phyloP scores from a whole-genome alignment of 106 monocot genomes.

The Dioscorea dumetorum region DNA sequence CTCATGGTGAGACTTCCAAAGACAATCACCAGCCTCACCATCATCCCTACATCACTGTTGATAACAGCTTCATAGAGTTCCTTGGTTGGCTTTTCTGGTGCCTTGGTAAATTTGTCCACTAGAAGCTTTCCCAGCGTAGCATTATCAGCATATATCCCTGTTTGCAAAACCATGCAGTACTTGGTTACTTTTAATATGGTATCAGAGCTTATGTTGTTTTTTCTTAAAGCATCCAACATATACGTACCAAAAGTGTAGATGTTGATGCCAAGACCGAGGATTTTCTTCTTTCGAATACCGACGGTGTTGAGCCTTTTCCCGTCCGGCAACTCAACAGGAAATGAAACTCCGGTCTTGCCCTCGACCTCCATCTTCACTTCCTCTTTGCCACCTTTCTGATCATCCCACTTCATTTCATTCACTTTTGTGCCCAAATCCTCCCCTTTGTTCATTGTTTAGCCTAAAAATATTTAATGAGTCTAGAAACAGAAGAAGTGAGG shows the following conservation, averaged over 20 bases:
- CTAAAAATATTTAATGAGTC: no score
- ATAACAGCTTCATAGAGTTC: conserved; percentile 53
- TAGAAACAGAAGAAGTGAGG: no score
- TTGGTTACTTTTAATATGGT: no score
- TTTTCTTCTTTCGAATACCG: conserved; percentile 44
- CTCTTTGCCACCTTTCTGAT: not conserved
- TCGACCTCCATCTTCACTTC: conserved; percentile 27
- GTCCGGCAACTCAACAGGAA: conserved; percentile 30
- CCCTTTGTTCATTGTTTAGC: not conserved
- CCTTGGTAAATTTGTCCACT: conserved; percentile 25
- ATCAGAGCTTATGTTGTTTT: not conserved
- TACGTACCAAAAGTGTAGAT: conserved; percentile 58
- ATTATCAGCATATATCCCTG: conserved; percentile 57
- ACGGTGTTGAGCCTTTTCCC: conserved; percentile 33
- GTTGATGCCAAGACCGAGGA: conserved; percentile 32
- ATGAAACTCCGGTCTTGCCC: conserved; percentile 38
- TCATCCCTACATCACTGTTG: conserved; percentile 29
- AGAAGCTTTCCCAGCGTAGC: conserved; percentile 33
- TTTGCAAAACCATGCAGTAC: not conserved
- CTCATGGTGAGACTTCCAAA: conserved; percentile 42
- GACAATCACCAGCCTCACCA: conserved; percentile 47
- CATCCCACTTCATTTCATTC: not conserved
- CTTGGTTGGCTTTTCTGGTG: conserved; percentile 27
- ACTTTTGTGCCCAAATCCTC: not conserved
- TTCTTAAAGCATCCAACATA: not conserved